Base-by-base conservation (phyloP, 2,329 filamentous ascomycete species). In the Pseudogymnoascus sp. region DNA sequence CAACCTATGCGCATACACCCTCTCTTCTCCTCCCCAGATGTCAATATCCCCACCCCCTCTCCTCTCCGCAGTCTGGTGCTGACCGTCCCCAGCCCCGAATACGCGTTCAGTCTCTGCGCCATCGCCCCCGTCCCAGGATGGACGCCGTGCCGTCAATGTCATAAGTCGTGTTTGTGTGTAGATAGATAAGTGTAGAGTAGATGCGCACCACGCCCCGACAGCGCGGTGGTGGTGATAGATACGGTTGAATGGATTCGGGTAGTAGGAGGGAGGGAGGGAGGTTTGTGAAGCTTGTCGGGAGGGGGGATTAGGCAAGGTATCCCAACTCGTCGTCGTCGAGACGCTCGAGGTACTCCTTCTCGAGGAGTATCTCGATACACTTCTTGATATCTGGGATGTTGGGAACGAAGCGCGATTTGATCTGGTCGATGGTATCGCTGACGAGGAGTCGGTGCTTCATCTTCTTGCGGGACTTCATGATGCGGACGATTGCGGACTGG, bases 381-480 rank as follows among this genome's bases (percentile, higher is more conserved):
- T 97, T 99, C 82, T 99, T 99, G 84, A 99, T 99, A 70, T 99
- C 95, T 14, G 86, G 82, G 31, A 99, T 84, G 78, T 96, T 96
- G 42, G 95, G 95, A 64, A 92, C 87, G 77, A 99, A 99, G 42
- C 95, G 90, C 44, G 87, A 88, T 75, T 90, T 91, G 75, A 99
- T 97, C 77, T 97, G 95, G 73, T 88, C 89, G 75, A 99, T 97
- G 23, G 93, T 96, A 78, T 99, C 95, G 73, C 91, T 89, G 62
- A 99, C 92, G 11, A 99, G 87, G 73, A 95, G 89, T 66, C 89
- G 87, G 78, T 99, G 93, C 85, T 97, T 97, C 91, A 97, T 96
- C 79, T 89, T 91, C 86, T 99, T 97, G 66, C 95, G 89, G 3
- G 93, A 96, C 81, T 99, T 99, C 95, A 99, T 99, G 80, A 99